Percentiles rank a stretch among this genome's conserved stretches.
Evolutionary conservation across 2,329 filamentous ascomycete species (phyloP).

Genomic region (Pestalotiopsis sp.): DNA sequence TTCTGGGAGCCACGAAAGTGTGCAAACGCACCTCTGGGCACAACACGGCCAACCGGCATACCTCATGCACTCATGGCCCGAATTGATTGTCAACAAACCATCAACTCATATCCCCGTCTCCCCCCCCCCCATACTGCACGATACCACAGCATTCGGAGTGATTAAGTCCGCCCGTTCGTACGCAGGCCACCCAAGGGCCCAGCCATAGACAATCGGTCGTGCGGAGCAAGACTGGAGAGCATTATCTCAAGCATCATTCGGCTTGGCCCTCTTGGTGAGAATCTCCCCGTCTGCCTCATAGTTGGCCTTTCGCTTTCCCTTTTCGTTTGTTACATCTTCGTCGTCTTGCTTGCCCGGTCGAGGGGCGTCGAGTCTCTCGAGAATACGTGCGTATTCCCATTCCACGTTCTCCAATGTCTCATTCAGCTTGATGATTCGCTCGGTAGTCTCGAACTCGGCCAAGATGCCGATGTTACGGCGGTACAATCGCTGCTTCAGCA

Average conservation of each 20-base stretch:
- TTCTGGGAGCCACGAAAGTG: too few species aligned
- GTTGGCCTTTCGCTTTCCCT: slow-evolving; percentile 48
- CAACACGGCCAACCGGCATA: too few species aligned
- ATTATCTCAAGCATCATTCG: slow-evolving; percentile 28
- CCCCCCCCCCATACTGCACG: too few species aligned
- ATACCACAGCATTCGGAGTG: background rate
- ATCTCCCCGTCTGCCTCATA: slow-evolving; percentile 21
- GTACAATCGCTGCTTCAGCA: slow-evolving; percentile 77
- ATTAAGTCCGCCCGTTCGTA: background rate
- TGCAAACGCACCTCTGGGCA: too few species aligned
- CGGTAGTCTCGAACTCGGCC: slow-evolving; percentile 65
- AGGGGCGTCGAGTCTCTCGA: slow-evolving; percentile 38
- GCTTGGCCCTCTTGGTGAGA: slow-evolving; percentile 46
- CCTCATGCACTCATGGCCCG: too few species aligned
- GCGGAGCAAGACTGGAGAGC: background rate
- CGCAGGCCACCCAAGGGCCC: background rate
- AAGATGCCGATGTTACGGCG: slow-evolving; percentile 72
- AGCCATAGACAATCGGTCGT: background rate
- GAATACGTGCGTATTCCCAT: slow-evolving; percentile 69
- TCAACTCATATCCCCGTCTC: too few species aligned
- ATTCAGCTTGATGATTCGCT: slow-evolving; percentile 72
- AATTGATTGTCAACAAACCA: too few species aligned
- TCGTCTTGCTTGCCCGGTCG: slow-evolving; percentile 15
- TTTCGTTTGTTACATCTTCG: slow-evolving; percentile 17
- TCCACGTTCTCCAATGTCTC: slow-evolving; percentile 68